Evolutionary conservation across 257 asterid genomes (phyloP), one percentile per base, ranked within the genome.

Genomic region (Buddleja alternifolia): DNA sequence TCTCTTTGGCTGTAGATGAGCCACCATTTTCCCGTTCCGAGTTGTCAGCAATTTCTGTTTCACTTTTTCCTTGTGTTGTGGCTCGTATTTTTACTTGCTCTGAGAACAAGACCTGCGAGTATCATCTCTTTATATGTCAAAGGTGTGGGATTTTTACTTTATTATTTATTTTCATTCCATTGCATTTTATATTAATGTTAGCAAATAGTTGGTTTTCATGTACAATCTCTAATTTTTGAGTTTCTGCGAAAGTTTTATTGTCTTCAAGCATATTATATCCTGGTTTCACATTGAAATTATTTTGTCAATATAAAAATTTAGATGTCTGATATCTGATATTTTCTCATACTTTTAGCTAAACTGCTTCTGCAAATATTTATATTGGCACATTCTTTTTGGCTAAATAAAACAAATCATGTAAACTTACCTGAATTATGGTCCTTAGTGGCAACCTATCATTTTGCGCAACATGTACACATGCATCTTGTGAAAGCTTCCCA

Each of bases 381-480:
- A 1, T 41, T n/a, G 10, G 32, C 19, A 17, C 25, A 58, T 21
- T 7, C 29, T 39, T 8, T 25, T 24, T 16, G 29, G 63, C 60
- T 29, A 55, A 50, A 63, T 29, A 55, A 50, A 59, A 14, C 32
- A 24, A 58, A n/a, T 48, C 25, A 15, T 12, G 19, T 36, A 67
- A 53, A 64, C 45, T 65, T 84, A 92, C 97, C 96, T 92, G 96
- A 69, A 86, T 89, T 41, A 82, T 63, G 34, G 90, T 92, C 81
- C 98, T 77, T 61, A 89, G 80, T 20, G 96, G 96, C 85, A 92
- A 59, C 72, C 98, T 82, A n/a, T 92, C 96, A 67, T 92, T 92
- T 59, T 92, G 96, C 58, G 96, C 92, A 45, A 94, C 96, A 76
- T 92, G 98, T 67, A 82, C 79, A 48, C 95, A 83, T 67, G 92